A percentile compares a stretch with the other conserved stretches of the same genome.
phyloP scores from a whole-genome alignment of 345 rosid genomes.

The Dipteronia sinensis region DNA sequence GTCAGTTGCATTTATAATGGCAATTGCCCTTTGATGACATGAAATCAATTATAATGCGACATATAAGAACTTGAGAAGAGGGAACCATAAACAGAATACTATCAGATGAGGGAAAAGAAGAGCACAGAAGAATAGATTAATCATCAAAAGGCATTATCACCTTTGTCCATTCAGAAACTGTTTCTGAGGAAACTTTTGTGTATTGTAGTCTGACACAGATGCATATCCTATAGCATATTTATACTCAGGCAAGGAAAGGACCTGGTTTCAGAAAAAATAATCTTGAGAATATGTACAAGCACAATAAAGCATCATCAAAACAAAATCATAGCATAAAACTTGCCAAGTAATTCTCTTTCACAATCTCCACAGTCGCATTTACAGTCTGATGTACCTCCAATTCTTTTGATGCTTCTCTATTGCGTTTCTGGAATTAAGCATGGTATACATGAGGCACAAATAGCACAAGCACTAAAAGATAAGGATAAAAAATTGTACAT shows the following conservation, averaged over 20 bases:
- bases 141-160: constrained; percentile 33
- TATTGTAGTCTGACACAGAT: constrained; percentile 78
- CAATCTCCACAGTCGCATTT: constrained; percentile 85
- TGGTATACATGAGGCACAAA: constrained; percentile 15
- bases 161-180: constrained; percentile 79
- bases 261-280: constrained; percentile 49
- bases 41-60: neutral
- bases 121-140: neutral
- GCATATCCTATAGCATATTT: constrained; percentile 80
- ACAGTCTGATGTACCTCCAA: constrained; percentile 77
- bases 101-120: neutral
- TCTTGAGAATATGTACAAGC: constrained; percentile 28
- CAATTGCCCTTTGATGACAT: constrained; percentile 2
- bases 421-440: constrained; percentile 63
- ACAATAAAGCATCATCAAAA: constrained; percentile 20
- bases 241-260: constrained; percentile 82
- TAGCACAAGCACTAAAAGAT: constrained; percentile 14
- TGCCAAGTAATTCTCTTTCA: constrained; percentile 94
- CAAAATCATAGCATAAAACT: constrained; percentile 28
- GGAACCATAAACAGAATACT: neutral
- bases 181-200: constrained; percentile 65
- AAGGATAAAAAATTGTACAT: neutral
- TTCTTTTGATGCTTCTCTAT: constrained; percentile 58
- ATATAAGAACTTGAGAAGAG: neutral
- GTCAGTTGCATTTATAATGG: neutral